Percentiles rank a stretch among this genome's conserved stretches.
Conservation (phyloP, 768 basidiomycete species). For the Pholiota microspora region DNA sequence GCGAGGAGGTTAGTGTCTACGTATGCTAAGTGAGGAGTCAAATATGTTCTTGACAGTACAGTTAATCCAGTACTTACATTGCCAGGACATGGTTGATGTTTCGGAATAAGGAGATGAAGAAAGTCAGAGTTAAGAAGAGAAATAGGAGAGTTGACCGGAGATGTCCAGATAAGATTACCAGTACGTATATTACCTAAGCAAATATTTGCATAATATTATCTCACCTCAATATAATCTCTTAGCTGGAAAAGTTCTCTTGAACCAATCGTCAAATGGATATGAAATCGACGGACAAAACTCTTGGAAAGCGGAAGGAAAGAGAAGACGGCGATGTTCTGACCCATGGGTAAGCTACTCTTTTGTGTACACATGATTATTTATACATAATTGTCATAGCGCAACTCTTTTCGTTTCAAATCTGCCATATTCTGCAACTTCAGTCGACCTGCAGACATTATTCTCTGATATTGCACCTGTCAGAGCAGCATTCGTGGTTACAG, state of each 20-base stretch:
- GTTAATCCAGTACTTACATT: slow-evolving; percentile 42
- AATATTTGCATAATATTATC: no score
- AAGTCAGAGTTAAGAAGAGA: slow-evolving; percentile 8
- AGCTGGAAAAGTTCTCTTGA: no score
- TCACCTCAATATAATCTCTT: no score
- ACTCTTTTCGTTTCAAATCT: slow-evolving; percentile 94
- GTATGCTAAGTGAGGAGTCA: slow-evolving; percentile 51
- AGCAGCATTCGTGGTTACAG: slow-evolving; percentile 89
- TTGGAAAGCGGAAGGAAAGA: slow-evolving; percentile 23
- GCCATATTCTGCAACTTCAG: slow-evolving; percentile 86
- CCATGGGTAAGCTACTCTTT: slow-evolving; percentile 18
- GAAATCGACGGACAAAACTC: neutral
- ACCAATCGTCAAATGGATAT: no score
- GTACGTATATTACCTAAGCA: no score
- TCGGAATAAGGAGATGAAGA: neutral
- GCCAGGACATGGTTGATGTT: slow-evolving; percentile 60
- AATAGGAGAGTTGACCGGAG: slow-evolving; percentile 16
- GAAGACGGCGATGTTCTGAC: slow-evolving; percentile 12
- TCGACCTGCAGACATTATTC: slow-evolving; percentile 89
- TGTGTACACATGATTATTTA: neutral
- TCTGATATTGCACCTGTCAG: slow-evolving; percentile 95
- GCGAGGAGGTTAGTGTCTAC: slow-evolving; percentile 81
- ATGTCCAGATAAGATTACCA: slow-evolving; percentile 26
- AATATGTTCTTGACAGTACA: neutral
- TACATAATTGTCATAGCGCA: slow-evolving; percentile 44